These are phyloP conservation scores for Gastrolobium bilobum DNA, from an alignment of 306 rosid genomes.

Conservation along the genomic window DNA sequence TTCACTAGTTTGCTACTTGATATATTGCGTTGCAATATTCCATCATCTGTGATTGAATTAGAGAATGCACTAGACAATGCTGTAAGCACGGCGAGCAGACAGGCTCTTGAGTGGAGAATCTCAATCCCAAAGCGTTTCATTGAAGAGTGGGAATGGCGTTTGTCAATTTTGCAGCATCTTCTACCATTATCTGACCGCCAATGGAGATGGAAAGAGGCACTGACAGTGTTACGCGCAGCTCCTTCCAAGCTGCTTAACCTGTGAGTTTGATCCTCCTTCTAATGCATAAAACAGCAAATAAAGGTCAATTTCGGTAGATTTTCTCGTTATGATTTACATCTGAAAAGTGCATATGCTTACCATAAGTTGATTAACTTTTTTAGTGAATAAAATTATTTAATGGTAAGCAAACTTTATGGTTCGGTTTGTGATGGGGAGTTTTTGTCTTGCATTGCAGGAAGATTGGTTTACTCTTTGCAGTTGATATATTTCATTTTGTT, in stretches of 20 bases:
- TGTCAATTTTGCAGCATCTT: constrained; percentile 96
- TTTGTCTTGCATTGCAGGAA: constrained; percentile 5
- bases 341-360: constrained; percentile 12
- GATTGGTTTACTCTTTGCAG: neutral
- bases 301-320: neutral
- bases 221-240: constrained; percentile 93
- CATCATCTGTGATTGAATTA: constrained; percentile 69
- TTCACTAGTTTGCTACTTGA: constrained; percentile 80
- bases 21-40: constrained; percentile 68
- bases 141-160: constrained; percentile 99
- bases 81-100: constrained; percentile 66
- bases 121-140: constrained; percentile 78
- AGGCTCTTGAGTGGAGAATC: constrained; percentile 94
- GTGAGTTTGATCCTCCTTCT: constrained; percentile 61
- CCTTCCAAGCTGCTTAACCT: constrained; percentile 96
- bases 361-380: neutral
- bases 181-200: constrained; percentile 92
- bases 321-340: neutral
- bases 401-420: neutral
- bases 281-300: constrained; percentile 14
- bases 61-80: constrained; percentile 66
- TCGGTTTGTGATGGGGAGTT: constrained; percentile 37
- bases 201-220: constrained; percentile 99
- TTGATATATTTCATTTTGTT: neutral
- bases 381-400: neutral